Evolutionary conservation across 805 yeast genomes (phyloP), one percentile per base, ranked within the genome.

Genomic region (Monosporozyma solicola): DNA sequence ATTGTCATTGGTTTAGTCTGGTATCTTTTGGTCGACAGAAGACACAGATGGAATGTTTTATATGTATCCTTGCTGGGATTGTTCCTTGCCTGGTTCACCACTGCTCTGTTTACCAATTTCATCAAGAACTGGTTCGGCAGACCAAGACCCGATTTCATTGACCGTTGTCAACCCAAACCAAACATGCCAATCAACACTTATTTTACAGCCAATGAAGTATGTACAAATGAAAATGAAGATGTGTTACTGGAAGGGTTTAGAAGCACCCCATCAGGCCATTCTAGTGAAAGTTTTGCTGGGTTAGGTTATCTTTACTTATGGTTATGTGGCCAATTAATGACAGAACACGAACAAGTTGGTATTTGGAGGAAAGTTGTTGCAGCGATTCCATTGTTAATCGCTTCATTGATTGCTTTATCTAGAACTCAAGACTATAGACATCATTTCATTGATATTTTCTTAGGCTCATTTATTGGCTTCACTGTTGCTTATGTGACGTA

Each of bases 401-500:
- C 98, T 0, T 63, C 78, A 0, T 75, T 84, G 57, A 83, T 92
- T 59, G 98, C 97, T 0, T 68, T 87, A 47, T 82, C 94, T 41
- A 78, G 99, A 61, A 87, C 96, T 0, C 85, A 86, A 61, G 99
- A 92, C 69, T 91, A 91, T 70, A 78, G 97, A 66, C 99, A 92
- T 64, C 98, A 92, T 69, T 89, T 87, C 64, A 73, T 87, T 16
- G 99, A 92, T 68, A 85, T 94, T 1, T 60, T 85, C 1, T 62
- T 84, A 15, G 99, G 99, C 3, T 74, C 85, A 31, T 16, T 74
- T 1, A 63, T 92, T 2, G 99, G 99, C 1, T 57, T 71, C 4
- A 54, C 72, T 2, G 69, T 84, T 35, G 92, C 91, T 59, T 66
- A 67, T 56, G 67, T 67, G 62, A 55, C 68, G 2, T 75, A 75